Percentiles rank a stretch among this genome's conserved stretches.
phyloP scores from a whole-genome alignment of 805 yeast species.

The Starmerella floricola region DNA sequence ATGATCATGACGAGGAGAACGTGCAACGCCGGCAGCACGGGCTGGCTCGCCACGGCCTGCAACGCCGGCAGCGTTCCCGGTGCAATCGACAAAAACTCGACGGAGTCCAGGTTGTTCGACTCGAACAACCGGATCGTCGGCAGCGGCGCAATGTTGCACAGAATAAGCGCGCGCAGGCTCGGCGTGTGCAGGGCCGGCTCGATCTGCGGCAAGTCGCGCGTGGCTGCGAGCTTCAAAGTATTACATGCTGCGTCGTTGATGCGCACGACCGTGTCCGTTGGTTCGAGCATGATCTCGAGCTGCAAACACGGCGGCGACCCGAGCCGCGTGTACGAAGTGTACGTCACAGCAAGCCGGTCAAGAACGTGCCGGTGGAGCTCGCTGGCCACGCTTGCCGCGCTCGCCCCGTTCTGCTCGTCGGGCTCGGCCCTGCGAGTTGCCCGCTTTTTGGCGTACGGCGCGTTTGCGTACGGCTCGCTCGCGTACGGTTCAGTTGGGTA shows the following conservation, averaged over 20 bases:
- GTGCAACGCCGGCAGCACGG: conserved; percentile 8
- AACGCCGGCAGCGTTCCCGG: conserved; percentile 18
- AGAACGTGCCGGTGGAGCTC: not conserved
- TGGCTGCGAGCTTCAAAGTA: conserved; percentile 15
- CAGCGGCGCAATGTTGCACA: conserved; percentile 18
- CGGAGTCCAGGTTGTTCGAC: conserved; percentile 2
- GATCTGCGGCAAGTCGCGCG: conserved; percentile 12
- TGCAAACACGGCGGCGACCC: conserved; percentile 11
- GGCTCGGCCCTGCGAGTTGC: too few relatives aligned
- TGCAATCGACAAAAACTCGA: conserved; percentile 20
- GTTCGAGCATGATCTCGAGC: conserved; percentile 14
- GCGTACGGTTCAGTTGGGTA: too few relatives aligned
- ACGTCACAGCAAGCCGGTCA: conserved; percentile 2
- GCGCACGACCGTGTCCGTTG: not conserved
- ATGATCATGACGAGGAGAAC: conserved; percentile 14
- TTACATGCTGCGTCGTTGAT: conserved; percentile 12
- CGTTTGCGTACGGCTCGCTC: too few relatives aligned
- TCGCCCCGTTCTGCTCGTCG: too few relatives aligned
- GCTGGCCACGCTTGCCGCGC: too few relatives aligned
- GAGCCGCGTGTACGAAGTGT: not conserved
- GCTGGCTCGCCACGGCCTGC: conserved; percentile 10
- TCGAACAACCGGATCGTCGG: conserved; percentile 8
- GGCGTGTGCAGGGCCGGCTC: conserved; percentile 12
- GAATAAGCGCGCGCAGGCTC: conserved; percentile 13
- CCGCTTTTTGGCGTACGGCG: too few relatives aligned